These are phyloP conservation scores for Pterocarpus santalinus DNA, from an alignment of 306 rosid genomes.

Conservation along the genomic window DNA sequence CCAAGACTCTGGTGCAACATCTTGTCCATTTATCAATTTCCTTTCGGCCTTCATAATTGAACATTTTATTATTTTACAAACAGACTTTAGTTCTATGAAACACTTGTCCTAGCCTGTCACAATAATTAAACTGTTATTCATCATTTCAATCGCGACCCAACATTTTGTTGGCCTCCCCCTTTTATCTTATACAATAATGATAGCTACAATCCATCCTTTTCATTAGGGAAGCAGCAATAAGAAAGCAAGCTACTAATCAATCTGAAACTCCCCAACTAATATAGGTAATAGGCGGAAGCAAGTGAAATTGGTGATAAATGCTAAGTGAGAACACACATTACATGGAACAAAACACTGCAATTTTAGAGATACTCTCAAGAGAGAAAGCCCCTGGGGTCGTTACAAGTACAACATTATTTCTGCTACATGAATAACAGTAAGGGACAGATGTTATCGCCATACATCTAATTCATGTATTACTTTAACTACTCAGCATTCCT, in stretches of 20 bases:
- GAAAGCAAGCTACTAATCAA: conserved; percentile 1
- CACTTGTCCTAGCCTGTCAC: neutral
- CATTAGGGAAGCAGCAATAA: neutral
- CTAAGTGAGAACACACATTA: conserved; percentile 9
- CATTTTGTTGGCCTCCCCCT: neutral
- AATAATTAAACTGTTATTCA: neutral
- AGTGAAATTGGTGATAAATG: neutral
- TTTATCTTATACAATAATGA: conserved; percentile 18
- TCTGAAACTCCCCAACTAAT: conserved; percentile 4
- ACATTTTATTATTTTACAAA: neutral
- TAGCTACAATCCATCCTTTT: neutral
- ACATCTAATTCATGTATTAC: conserved; percentile 31
- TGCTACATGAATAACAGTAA: conserved; percentile 21
- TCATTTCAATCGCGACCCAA: neutral
- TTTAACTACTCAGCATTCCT: conserved; percentile 26
- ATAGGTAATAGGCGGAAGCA: neutral
- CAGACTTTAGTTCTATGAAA: neutral
- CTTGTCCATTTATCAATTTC: neutral
- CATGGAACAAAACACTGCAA: conserved; percentile 22
- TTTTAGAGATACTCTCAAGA: conserved; percentile 12
- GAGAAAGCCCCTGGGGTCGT: neutral
- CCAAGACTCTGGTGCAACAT: neutral
- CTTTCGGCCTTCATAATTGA: too few relatives aligned
- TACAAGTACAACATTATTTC: conserved; percentile 43
- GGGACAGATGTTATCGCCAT: conserved; percentile 34